Percentiles rank a stretch among this genome's conserved stretches.
These are phyloP conservation scores for Salix koriyanagi DNA, from an alignment of 345 rosid species.

Conservation along the genomic window DNA sequence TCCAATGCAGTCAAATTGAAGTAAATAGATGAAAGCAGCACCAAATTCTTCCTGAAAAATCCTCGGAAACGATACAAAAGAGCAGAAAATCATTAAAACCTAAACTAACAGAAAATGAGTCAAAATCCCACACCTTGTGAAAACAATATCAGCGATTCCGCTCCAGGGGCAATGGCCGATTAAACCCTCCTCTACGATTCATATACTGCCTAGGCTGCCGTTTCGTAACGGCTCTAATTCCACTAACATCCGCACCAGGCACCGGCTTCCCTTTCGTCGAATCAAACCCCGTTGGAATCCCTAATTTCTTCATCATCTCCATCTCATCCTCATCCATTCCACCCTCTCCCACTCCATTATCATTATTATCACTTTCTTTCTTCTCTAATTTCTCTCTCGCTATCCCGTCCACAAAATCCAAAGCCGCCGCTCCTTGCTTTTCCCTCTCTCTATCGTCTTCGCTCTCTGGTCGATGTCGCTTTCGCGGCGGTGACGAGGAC, in stretches of 20 bases:
- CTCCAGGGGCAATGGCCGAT: constrained; percentile 82
- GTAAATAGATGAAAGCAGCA: not conserved
- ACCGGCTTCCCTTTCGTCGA: constrained; percentile 95
- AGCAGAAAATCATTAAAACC: not conserved
- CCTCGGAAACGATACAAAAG: not conserved
- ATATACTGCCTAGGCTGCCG: constrained; percentile 91
- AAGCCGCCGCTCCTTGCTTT: constrained; percentile 37
- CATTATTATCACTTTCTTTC: constrained; percentile 25
- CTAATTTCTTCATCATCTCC: constrained; percentile 90
- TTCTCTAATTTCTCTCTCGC: constrained; percentile 49
- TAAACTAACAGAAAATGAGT: not conserved
- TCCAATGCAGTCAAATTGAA: not conserved
- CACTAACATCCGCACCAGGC: constrained; percentile 72
- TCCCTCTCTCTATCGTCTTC: constrained; percentile 34
- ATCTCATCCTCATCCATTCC: constrained; percentile 49
- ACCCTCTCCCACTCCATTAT: constrained; percentile 7
- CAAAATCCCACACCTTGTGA: constrained; percentile 36
- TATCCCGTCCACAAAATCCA: constrained; percentile 60
- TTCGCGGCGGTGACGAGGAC: constrained; percentile 52
- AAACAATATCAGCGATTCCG: constrained; percentile 47
- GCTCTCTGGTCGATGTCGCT: constrained; percentile 48
- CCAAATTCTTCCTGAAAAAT: not conserved
- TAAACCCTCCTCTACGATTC: constrained; percentile 93
- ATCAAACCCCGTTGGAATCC: constrained; percentile 88
- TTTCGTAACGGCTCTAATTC: constrained; percentile 70